phyloP scores from a whole-genome alignment of 129 eudicot genomes.

The Tanacetum coccineum region DNA sequence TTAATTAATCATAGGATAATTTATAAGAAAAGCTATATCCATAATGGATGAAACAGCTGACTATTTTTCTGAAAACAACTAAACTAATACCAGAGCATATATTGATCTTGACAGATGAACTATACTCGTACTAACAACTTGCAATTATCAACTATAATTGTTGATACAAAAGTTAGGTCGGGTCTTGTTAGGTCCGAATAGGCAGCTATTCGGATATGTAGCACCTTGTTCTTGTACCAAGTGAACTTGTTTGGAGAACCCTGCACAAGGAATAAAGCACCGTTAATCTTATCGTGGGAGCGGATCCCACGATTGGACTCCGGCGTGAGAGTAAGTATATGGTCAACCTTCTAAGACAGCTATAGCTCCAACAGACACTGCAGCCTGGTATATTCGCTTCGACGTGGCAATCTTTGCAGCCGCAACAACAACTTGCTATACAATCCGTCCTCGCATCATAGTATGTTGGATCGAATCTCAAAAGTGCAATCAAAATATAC shows the following conservation, averaged over 20 bases:
- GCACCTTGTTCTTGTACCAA: too few relatives aligned
- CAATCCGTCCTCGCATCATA: slow-evolving; percentile 76
- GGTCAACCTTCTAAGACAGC: slow-evolving; percentile 78
- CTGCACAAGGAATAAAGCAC: too few relatives aligned
- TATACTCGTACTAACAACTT: background rate
- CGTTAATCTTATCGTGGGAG: too few relatives aligned
- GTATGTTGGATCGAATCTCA: too few relatives aligned
- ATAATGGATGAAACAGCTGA: slow-evolving; percentile 12
- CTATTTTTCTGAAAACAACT: slow-evolving; percentile 14
- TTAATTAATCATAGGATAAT: background rate
- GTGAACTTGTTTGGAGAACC: too few relatives aligned
- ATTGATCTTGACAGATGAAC: slow-evolving; percentile 15
- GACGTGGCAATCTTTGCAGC: slow-evolving; percentile 88
- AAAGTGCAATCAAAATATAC: too few relatives aligned
- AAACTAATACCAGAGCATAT: slow-evolving; percentile 9
- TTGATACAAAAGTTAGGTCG: too few relatives aligned
- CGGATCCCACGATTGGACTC: too few relatives aligned
- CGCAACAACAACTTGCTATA: slow-evolving; percentile 88
- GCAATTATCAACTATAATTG: slow-evolving; percentile 20
- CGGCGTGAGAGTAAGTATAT: slow-evolving; percentile 82
- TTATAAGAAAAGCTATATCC: background rate
- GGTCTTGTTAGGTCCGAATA: too few relatives aligned
- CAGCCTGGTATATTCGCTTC: slow-evolving; percentile 83
- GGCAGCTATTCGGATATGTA: too few relatives aligned
- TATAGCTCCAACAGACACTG: slow-evolving; percentile 86